These are phyloP conservation scores for Eustoma russellianum DNA, from an alignment of 257 asterid species.

Conservation along the genomic window DNA sequence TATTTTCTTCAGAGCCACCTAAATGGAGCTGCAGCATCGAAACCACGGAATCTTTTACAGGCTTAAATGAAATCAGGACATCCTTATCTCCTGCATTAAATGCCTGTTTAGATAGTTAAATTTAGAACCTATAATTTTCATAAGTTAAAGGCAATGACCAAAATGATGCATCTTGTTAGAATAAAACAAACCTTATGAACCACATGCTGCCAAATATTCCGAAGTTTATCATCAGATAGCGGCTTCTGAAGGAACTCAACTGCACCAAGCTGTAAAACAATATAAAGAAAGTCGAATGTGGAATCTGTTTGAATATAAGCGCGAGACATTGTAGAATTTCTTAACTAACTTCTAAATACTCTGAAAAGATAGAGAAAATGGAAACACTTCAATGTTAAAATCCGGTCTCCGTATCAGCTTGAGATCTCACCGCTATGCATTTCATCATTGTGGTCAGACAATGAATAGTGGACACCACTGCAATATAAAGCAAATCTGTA, in stretches of 20 bases:
- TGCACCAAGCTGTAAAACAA: conserved; percentile 36
- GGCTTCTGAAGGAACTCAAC: conserved; percentile 48
- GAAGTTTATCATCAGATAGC: conserved; percentile 38
- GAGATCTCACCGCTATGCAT: conserved; percentile 41
- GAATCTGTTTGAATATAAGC: neutral
- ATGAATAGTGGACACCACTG: conserved; percentile 35
- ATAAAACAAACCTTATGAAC: conserved; percentile 33
- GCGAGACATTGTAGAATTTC: too few relatives aligned
- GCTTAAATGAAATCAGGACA: conserved; percentile 21
- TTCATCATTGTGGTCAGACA: conserved; percentile 42
- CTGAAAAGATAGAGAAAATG: too few relatives aligned
- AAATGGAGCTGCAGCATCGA: conserved; percentile 25
- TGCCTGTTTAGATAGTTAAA: conserved; percentile 31
- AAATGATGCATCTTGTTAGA: neutral
- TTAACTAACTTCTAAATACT: too few relatives aligned
- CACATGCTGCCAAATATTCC: conserved; percentile 44
- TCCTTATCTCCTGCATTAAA: conserved; percentile 35
- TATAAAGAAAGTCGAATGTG: neutral
- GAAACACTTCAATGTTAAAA: too few relatives aligned
- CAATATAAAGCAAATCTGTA: neutral
- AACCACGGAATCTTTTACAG: conserved; percentile 29
- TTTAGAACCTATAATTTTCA: conserved; percentile 7
- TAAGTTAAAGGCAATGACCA: neutral
- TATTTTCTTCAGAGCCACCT: conserved; percentile 9
- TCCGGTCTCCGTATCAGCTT: neutral